Evolutionary conservation across 1,284 basidiomycete genomes (phyloP).

Genomic region (Entoloma clypeatum): DNA sequence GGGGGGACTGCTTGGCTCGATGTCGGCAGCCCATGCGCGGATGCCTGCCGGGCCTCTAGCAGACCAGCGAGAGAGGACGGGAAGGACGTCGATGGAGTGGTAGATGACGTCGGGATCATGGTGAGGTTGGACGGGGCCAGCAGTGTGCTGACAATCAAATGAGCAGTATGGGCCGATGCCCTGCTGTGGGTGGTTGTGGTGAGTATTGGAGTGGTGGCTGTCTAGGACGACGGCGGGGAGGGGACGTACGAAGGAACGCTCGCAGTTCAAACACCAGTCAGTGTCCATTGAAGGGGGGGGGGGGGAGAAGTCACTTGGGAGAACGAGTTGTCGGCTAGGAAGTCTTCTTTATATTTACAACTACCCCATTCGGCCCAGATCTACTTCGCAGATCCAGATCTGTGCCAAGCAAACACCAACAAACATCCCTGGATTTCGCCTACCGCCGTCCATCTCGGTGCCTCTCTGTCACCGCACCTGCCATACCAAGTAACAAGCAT

Average conservation of each 20-base stretch:
- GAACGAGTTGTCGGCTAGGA: not conserved
- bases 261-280: constrained; percentile 66
- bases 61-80: constrained; percentile 20
- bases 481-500: not conserved
- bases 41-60: constrained; percentile 31
- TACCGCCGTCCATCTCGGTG: constrained; percentile 21
- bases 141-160: constrained; percentile 34
- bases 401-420: not conserved
- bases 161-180: constrained; percentile 54
- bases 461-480: constrained; percentile 13
- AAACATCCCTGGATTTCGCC: not conserved
- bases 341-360: constrained; percentile 8
- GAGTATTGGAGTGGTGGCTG: too few relatives aligned
- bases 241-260: constrained; percentile 48
- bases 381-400: constrained; percentile 7
- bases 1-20: constrained; percentile 28
- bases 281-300: constrained; percentile 44
- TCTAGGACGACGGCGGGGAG: too few relatives aligned
- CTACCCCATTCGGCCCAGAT: constrained; percentile 8
- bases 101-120: constrained; percentile 21
- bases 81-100: constrained; percentile 19
- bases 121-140: constrained; percentile 22
- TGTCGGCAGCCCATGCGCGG: constrained; percentile 35
- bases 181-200: too few relatives aligned
- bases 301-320: constrained; percentile 7